phyloP scores from a whole-genome alignment of 1,284 basidiomycete genomes.

The Boletus sp. region DNA sequence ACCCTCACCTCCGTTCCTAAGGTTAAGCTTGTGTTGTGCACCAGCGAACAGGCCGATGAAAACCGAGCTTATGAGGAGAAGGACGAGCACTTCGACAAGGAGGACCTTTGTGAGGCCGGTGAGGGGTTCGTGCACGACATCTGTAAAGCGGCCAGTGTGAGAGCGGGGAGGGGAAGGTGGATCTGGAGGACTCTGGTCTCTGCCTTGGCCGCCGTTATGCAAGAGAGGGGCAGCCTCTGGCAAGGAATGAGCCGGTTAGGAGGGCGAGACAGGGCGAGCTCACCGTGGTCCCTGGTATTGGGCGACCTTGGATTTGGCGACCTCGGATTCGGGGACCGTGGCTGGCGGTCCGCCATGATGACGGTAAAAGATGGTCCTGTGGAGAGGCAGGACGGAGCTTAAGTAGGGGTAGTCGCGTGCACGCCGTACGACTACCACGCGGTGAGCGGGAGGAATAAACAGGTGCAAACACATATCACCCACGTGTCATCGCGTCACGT shows the following conservation, averaged over 20 bases:
- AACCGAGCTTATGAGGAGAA: conserved; percentile 82
- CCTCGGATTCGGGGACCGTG: conserved; percentile 39
- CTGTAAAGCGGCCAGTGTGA: conserved; percentile 55
- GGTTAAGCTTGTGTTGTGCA: conserved; percentile 74
- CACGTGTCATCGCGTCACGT: conserved; percentile 23
- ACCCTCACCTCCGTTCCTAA: conserved; percentile 45
- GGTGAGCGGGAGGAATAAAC: conserved; percentile 24
- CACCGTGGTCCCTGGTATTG: conserved; percentile 50
- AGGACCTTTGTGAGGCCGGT: conserved; percentile 88
- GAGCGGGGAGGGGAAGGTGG: conserved; percentile 36
- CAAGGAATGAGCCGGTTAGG: conserved; percentile 15
- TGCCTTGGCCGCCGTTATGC: conserved; percentile 44
- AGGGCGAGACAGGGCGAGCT: conserved; percentile 12
- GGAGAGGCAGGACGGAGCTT: conserved; percentile 20
- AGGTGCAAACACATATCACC: conserved; percentile 24
- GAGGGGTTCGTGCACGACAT: conserved; percentile 72
- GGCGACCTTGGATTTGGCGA: conserved; percentile 40
- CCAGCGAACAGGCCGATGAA: conserved; percentile 95
- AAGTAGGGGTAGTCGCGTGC: conserved; percentile 40
- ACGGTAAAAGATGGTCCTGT: conserved; percentile 22
- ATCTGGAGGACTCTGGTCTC: conserved; percentile 39
- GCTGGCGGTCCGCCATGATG: conserved; percentile 43
- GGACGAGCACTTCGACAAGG: conserved; percentile 70
- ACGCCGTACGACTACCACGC: conserved; percentile 34
- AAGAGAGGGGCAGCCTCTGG: conserved; percentile 62